Evolutionary conservation across 2,329 filamentous ascomycete species (phyloP).

Genomic region (Fusarium cyanostomum): DNA sequence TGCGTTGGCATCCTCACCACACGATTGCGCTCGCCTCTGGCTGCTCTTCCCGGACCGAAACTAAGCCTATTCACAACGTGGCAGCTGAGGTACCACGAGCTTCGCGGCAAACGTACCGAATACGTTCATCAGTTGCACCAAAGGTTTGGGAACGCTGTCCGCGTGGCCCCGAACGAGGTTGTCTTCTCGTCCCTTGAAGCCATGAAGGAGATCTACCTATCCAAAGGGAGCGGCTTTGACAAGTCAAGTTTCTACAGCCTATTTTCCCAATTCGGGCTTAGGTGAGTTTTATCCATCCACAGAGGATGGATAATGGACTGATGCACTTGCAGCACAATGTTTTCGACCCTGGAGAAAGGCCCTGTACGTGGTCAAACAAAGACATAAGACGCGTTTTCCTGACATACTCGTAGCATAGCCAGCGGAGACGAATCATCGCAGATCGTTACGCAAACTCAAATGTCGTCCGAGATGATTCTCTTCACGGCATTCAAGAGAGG

Average conservation of each 20-base stretch:
- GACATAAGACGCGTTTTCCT: not conserved
- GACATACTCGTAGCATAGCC: constrained; percentile 15
- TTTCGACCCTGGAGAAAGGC: constrained; percentile 20
- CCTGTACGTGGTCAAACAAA: not conserved
- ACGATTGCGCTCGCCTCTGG: constrained; percentile 13
- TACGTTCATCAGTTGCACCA: constrained; percentile 22
- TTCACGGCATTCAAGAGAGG: constrained; percentile 20
- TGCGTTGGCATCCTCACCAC: not conserved
- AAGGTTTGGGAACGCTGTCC: constrained; percentile 12
- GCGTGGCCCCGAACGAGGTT: constrained; percentile 27
- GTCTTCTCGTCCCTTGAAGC: constrained; percentile 22
- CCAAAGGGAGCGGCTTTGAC: constrained; percentile 26
- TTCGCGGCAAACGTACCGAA: constrained; percentile 16
- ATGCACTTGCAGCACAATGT: constrained; percentile 9
- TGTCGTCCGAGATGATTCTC: constrained; percentile 10
- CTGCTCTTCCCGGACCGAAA: constrained; percentile 19
- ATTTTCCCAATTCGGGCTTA: constrained; percentile 23
- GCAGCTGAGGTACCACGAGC: constrained; percentile 20
- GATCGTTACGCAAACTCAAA: constrained; percentile 34
- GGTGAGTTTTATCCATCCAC: not conserved
- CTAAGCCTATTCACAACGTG: constrained; percentile 9
- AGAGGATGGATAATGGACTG: fast-evolving
- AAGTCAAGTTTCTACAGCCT: constrained; percentile 25
- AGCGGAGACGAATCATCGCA: constrained; percentile 20
- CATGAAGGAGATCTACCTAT: constrained; percentile 30